These are phyloP conservation scores for Saccharomyces hybrid DNA, from an alignment of 1,139 yeast genomes.

Conservation along the genomic window DNA sequence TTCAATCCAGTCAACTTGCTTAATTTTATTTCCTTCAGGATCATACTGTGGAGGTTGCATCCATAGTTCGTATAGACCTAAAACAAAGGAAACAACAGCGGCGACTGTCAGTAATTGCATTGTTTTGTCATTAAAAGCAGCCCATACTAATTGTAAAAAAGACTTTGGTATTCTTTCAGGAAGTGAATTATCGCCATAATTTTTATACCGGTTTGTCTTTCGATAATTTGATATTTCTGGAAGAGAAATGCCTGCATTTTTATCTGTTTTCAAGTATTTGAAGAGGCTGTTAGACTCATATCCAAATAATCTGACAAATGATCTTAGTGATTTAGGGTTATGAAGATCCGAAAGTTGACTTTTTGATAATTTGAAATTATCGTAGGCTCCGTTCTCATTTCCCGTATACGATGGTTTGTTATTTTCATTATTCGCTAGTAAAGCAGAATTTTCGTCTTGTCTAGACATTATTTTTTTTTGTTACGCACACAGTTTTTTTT, in stretches of 20 bases:
- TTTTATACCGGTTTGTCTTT: conserved; percentile 32
- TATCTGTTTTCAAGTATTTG: conserved; percentile 36
- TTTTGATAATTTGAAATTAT: not conserved
- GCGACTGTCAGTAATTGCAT: conserved; percentile 77
- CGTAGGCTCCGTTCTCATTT: not conserved
- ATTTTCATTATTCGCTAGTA: not conserved
- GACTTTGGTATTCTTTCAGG: conserved; percentile 67
- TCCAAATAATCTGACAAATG: conserved; percentile 13
- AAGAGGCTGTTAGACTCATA: conserved; percentile 21
- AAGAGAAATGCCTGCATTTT: conserved; percentile 39
- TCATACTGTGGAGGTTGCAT: conserved; percentile 77
- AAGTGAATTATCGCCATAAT: conserved; percentile 61
- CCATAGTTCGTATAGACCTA: conserved; percentile 88
- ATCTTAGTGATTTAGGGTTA: conserved; percentile 32
- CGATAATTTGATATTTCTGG: conserved; percentile 16
- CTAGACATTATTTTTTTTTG: not conserved
- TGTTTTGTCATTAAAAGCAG: conserved; percentile 88
- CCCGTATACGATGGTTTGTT: not conserved
- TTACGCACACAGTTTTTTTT: not conserved
- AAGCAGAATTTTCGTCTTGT: not conserved
- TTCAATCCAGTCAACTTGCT: conserved; percentile 94
- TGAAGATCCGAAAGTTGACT: conserved; percentile 26
- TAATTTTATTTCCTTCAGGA: conserved; percentile 63
- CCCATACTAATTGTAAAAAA: conserved; percentile 61
- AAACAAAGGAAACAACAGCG: conserved; percentile 79